phyloP scores from a whole-genome alignment of 345 rosid genomes.

The sweet orange (Citrus sinensis) region DVS_A1.0 CM039165.1:9567501-9568000 shows the following conservation, averaged over 20 bases:
- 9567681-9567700: neutral
- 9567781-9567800: neutral
- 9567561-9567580: neutral
- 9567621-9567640: neutral
- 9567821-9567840: neutral
- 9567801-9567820: neutral
- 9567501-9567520: too few species aligned
- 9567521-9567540: neutral
- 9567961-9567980: neutral
- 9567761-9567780: neutral
- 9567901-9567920: neutral
- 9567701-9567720: neutral
- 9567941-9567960: neutral
- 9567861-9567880: neutral
- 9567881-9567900: slow-evolving; percentile 1
- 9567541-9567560: neutral
- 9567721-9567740: neutral
- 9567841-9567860: neutral
- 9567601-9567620: neutral
- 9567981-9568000: neutral
- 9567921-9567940: neutral
- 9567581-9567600: neutral
- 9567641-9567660: neutral
- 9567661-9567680: neutral
- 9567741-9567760: neutral